A percentile compares a stretch with the other conserved stretches of the same genome.
phyloP scores from a whole-genome alignment of 176 grass and related monocot species.

The Saccharum officinarum region DNA sequence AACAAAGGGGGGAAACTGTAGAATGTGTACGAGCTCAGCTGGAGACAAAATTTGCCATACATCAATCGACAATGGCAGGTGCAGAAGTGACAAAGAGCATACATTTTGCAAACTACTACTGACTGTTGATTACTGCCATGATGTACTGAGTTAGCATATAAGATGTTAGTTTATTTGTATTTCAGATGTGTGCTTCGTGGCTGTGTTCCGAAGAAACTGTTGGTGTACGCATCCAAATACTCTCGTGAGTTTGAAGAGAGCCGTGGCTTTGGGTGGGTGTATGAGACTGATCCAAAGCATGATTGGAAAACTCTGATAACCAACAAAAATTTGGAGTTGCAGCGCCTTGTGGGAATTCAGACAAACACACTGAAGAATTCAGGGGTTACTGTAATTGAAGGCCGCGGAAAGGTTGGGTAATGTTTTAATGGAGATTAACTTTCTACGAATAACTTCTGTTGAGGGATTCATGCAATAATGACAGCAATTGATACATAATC shows the following conservation, averaged over 20 bases:
- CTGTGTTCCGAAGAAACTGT: constrained; percentile 75
- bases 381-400: constrained; percentile 75
- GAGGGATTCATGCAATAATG: not conserved
- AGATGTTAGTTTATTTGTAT: not conserved
- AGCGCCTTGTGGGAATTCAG: constrained; percentile 67
- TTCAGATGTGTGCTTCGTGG: constrained; percentile 79
- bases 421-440: constrained; percentile 10
- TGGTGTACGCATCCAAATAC: constrained; percentile 58
- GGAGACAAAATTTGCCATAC: not conserved
- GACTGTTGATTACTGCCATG: not conserved
- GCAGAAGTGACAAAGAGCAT: not conserved
- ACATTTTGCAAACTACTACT: not conserved
- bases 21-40: not conserved
- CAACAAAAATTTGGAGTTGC: constrained; percentile 81
- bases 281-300: constrained; percentile 68
- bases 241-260: constrained; percentile 74
- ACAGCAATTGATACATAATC: not conserved
- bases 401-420: constrained; percentile 63
- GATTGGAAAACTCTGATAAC: constrained; percentile 75
- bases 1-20: not conserved
- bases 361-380: constrained; percentile 71
- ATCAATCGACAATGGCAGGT: not conserved
- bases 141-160: not conserved
- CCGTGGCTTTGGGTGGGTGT: constrained; percentile 73
- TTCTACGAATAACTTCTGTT: not conserved